Evolutionary conservation across 2,329 filamentous ascomycete species (phyloP), one percentile per base, ranked within the genome.

Genomic region (Penicillium capsulatum): DNA sequence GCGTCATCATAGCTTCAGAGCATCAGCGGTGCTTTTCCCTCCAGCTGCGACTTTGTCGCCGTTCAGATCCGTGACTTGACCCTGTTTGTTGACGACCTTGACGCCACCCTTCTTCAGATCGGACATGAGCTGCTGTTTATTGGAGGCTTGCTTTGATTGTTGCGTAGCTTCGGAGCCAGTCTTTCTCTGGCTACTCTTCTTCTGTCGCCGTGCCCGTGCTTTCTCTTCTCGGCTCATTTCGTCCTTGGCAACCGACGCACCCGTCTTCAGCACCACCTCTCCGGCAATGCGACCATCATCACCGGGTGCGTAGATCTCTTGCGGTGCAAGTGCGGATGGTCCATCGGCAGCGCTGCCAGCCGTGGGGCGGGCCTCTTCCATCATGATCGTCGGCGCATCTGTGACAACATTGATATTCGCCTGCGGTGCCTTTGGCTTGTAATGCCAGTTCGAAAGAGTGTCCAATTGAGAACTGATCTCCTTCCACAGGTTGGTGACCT

Each of bases 281-380:
- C 81, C 81, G 54, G 76, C 76, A 31, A 71, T 71, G 10, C 68
- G 63, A 3, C 72, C 80, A 46, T 79, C 76, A 55, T 84, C 81
- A 45, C 82, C 81, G n/a, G 87, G 81, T 55, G 80, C 81, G 72
- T 97, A 98, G 17, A 98, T 76, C 66, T 98, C 92, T 61, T 97
- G 92, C 2, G 92, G 92, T 31, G 92, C 92, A 44, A 98, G 77
- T 72, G 84, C 84, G 57, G 83, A 86, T 17, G 67, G 63, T 20
- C 63, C 65, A 17, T 59, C 60, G 49, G 79, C 72, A 31, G 75
- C 77, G 29, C 84, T 86, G 57, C 83, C 81, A 30, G 86, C 85
- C 11, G 84, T 83, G 6, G 92, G 91, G 55, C 94, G 84, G 1
- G 89, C 91, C 60, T 98, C 92, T 70, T 98, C 92, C 85, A 97